phyloP scores from a whole-genome alignment of 2,329 filamentous ascomycete genomes.

The Lasiodiplodia sp. region DNA sequence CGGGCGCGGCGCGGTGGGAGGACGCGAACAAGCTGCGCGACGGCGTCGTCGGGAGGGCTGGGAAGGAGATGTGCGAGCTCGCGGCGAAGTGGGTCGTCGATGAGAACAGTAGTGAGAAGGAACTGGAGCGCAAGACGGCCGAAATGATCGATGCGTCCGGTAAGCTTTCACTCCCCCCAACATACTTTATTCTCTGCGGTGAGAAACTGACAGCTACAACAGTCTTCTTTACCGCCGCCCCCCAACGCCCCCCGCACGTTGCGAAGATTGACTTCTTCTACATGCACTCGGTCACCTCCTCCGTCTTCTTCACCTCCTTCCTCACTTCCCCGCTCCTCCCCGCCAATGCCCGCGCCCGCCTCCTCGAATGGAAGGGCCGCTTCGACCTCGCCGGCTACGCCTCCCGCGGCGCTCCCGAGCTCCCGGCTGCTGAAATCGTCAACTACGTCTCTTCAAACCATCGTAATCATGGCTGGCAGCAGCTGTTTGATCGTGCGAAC shows the following conservation, averaged over 20 bases:
- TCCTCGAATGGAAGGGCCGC: slow-evolving; percentile 84
- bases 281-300: slow-evolving; percentile 79
- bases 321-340: slow-evolving; percentile 67
- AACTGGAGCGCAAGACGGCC: slow-evolving; percentile 64
- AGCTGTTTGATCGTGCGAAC: slow-evolving; percentile 55
- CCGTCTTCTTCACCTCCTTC: slow-evolving; percentile 75
- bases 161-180: slow-evolving; percentile 39
- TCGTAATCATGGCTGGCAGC: slow-evolving; percentile 50
- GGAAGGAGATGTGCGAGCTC: slow-evolving; percentile 67
- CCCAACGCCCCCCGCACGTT: slow-evolving; percentile 68
- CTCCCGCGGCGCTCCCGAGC: slow-evolving; percentile 68
- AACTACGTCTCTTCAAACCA: background rate
- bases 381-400: slow-evolving; percentile 77
- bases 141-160: slow-evolving; percentile 74
- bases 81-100: slow-evolving; percentile 63
- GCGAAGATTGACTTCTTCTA: slow-evolving; percentile 84
- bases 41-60: slow-evolving; percentile 70
- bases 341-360: slow-evolving; percentile 65
- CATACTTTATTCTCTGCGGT: background rate
- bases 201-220: background rate
- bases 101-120: slow-evolving; percentile 51
- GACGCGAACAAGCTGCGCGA: slow-evolving; percentile 72
- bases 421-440: slow-evolving; percentile 53
- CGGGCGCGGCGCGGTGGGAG: slow-evolving; percentile 57
- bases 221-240: slow-evolving; percentile 66